Evolutionary conservation across 495 filamentous ascomycete species (phyloP).

Genomic region (Aspergillus coremiiformis): DNA sequence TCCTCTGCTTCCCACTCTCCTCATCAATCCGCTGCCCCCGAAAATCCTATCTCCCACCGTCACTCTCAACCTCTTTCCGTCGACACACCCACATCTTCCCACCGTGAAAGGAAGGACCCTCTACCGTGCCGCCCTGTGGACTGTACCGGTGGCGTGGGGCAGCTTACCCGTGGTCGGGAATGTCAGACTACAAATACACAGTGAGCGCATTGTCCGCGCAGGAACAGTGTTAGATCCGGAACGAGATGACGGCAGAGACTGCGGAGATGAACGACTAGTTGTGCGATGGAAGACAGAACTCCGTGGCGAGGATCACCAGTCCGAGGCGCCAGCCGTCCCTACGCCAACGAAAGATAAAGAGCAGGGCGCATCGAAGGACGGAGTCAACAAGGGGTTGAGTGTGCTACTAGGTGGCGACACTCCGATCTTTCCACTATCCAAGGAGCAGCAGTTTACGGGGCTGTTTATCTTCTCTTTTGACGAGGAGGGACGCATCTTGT

Average conservation of each 20-base stretch:
- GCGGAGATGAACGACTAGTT: conserved; percentile 66
- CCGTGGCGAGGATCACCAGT: conserved; percentile 26
- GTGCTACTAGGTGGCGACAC: conserved; percentile 51
- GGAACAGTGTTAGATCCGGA: conserved; percentile 32
- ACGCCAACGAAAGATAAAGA: not conserved
- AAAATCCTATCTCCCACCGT: conserved; percentile 85
- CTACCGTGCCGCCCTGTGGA: conserved; percentile 92
- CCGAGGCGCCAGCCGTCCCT: conserved; percentile 2
- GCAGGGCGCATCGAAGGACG: conserved; percentile 7
- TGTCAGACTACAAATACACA: conserved; percentile 75
- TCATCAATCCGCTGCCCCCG: conserved; percentile 73
- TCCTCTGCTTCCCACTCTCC: conserved; percentile 74
- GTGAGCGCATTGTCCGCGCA: conserved; percentile 71
- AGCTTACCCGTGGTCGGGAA: conserved; percentile 83
- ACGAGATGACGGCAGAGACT: conserved; percentile 24
- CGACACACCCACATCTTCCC: conserved; percentile 91
- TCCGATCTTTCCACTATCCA: conserved; percentile 64
- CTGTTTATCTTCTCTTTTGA: conserved; percentile 96
- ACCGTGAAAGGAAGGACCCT: conserved; percentile 81
- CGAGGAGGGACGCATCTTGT: conserved; percentile 70
- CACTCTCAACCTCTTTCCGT: conserved; percentile 90
- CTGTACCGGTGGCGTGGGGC: conserved; percentile 91
- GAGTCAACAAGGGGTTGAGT: conserved; percentile 34
- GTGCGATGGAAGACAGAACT: conserved; percentile 74
- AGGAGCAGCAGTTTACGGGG: conserved; percentile 51